A percentile compares a stretch with the other conserved stretches of the same genome.
phyloP scores from a whole-genome alignment of 306 rosid species.

The Pyrus bretschneideri region DNA sequence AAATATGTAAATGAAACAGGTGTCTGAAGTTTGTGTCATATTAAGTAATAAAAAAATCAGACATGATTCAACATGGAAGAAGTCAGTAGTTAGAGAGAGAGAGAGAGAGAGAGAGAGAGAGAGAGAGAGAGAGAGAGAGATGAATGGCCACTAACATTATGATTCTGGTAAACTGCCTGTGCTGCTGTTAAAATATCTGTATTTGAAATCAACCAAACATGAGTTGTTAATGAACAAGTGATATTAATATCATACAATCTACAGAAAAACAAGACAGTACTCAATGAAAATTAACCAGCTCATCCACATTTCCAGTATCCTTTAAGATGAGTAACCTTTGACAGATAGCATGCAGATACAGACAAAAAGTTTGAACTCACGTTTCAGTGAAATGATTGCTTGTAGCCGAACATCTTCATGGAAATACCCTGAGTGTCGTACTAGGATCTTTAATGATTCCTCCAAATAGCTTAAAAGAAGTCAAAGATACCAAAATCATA shows the following conservation, averaged over 20 bases:
- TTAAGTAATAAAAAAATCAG: background rate
- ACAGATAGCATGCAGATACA: background rate
- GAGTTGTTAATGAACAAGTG: slow-evolving; percentile 5
- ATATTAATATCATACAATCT: background rate
- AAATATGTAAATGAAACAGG: background rate
- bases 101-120: background rate
- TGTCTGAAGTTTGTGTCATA: background rate
- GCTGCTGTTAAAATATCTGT: slow-evolving; percentile 83
- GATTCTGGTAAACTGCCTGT: slow-evolving; percentile 65
- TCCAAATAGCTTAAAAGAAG: slow-evolving; percentile 73
- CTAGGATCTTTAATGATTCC: slow-evolving; percentile 79
- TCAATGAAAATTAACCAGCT: background rate
- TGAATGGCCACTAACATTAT: slow-evolving; percentile 47
- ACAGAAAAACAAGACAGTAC: background rate
- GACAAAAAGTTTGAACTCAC: slow-evolving; percentile 40
- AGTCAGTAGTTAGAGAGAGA: no score
- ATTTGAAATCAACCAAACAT: slow-evolving; percentile 28
- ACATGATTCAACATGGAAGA: background rate
- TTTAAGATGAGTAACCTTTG: background rate
- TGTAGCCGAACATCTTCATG: slow-evolving; percentile 99
- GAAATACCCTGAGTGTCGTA: slow-evolving; percentile 70
- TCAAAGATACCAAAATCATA: slow-evolving; percentile 35
- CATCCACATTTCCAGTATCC: background rate
- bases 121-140: background rate
- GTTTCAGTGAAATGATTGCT: slow-evolving; percentile 74